Conservation (phyloP, 148 eudicot species). For the Rhododendron williamsianum region DNA sequence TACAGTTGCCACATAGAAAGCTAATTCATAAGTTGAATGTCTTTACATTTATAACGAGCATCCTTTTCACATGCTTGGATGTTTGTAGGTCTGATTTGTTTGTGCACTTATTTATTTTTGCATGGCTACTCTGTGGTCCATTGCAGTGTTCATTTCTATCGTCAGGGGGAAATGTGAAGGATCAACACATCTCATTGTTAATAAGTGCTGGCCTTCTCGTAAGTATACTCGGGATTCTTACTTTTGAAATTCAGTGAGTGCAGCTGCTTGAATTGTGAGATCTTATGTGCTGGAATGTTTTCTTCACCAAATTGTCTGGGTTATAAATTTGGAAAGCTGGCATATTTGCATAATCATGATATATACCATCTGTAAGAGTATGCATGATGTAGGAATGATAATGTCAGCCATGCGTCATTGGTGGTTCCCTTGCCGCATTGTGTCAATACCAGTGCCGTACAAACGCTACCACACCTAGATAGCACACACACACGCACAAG, state of each 20-base stretch:
- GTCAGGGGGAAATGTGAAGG: slow-evolving; percentile 77
- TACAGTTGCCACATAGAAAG: neutral
- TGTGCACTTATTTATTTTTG: neutral
- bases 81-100: neutral
- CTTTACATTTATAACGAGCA: neutral
- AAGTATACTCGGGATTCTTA: slow-evolving; percentile 23
- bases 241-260: neutral
- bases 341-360: neutral
- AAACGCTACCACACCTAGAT: neutral
- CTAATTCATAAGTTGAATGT: neutral
- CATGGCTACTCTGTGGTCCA: slow-evolving; percentile 15
- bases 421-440: neutral
- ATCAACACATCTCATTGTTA: slow-evolving; percentile 71
- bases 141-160: slow-evolving; percentile 68
- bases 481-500: neutral
- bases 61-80: neutral
- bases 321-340: neutral
- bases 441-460: neutral
- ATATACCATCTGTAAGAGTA: neutral
- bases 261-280: neutral
- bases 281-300: neutral
- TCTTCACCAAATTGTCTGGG: neutral
- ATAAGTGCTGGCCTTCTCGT: slow-evolving; percentile 89
- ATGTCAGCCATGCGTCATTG: neutral
- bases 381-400: neutral